Percentiles rank a stretch among this genome's conserved stretches.
Evolutionary conservation across 2,329 filamentous ascomycete genomes (phyloP).

Genomic region (Ophiostoma pallidulum): DNA sequence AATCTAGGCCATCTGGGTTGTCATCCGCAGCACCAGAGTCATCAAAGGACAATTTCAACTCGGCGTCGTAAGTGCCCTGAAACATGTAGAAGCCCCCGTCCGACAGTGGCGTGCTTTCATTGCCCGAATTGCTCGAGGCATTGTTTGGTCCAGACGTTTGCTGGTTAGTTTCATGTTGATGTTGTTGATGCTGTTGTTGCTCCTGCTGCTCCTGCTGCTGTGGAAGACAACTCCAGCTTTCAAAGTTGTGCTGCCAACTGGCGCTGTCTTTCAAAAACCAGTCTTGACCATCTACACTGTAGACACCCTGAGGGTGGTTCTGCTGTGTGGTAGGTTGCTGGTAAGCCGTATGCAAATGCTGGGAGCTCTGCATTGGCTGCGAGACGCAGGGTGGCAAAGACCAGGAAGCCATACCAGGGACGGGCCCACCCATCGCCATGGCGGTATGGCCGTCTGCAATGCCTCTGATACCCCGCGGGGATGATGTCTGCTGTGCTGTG

Average conservation of each 20-base stretch:
- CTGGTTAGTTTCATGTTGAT: not conserved
- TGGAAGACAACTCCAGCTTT: conserved; percentile 37
- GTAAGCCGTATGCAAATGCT: not conserved
- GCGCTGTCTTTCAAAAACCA: conserved; percentile 50
- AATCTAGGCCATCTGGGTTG: conserved; percentile 19
- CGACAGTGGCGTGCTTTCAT: conserved; percentile 6
- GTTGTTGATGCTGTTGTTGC: not conserved
- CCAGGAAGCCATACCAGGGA: conserved; percentile 12
- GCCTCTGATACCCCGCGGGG: not conserved
- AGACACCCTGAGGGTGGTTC: conserved; percentile 20
- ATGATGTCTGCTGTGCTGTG: not conserved
- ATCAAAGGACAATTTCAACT: conserved; percentile 19
- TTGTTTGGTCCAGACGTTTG: not conserved
- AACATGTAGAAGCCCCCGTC: conserved; percentile 9
- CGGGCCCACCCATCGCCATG: not conserved
- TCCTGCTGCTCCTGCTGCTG: conserved; percentile 2
- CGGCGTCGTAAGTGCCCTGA: not conserved
- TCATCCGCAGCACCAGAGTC: conserved; percentile 17
- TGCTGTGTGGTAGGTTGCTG: not conserved
- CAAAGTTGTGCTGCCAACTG: conserved; percentile 49
- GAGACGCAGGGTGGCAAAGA: not conserved
- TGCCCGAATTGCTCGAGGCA: not conserved
- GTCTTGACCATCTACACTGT: conserved; percentile 42
- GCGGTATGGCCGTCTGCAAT: not conserved
- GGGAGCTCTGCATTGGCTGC: conserved; percentile 6